Percentiles rank a stretch among this genome's conserved stretches.
Evolutionary conservation across 257 asterid species (phyloP).

Genomic region (Capsicum chinense): DNA sequence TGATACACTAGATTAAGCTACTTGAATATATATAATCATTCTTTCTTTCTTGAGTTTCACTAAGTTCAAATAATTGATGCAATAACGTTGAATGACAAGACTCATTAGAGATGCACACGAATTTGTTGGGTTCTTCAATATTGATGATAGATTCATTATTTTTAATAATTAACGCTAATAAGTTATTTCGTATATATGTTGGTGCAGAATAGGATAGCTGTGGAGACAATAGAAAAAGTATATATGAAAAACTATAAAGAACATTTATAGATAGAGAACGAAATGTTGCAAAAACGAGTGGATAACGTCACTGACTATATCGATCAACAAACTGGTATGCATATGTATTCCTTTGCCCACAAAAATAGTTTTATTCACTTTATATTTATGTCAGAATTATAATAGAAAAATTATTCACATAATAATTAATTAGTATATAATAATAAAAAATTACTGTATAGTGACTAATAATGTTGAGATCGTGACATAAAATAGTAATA

Average conservation of each 20-base stretch:
- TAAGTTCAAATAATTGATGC: not conserved
- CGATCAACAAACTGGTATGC: not conserved
- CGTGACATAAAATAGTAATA: not conserved
- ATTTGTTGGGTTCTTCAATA: too few species aligned
- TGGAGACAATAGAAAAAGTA: slow-evolving; percentile 14
- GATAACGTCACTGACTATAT: slow-evolving; percentile 1
- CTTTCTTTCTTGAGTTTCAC: not conserved
- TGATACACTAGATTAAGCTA: too few species aligned
- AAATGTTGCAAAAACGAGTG: slow-evolving; percentile 23
- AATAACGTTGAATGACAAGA: too few species aligned
- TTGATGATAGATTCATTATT: too few species aligned
- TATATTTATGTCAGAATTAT: not conserved
- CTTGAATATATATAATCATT: too few species aligned
- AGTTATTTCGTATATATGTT: not conserved
- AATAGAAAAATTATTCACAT: not conserved
- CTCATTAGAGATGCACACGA: too few species aligned
- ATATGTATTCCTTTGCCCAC: too few species aligned
- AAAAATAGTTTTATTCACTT: not conserved
- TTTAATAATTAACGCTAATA: not conserved
- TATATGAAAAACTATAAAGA: not conserved
- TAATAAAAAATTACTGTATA: not conserved
- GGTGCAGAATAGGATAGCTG: slow-evolving; percentile 28
- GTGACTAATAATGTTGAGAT: not conserved
- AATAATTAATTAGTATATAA: not conserved
- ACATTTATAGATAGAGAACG: not conserved